Evolutionary conservation across 805 yeast species (phyloP), one percentile per base, ranked within the genome.

Genomic region (Starmerella bombi): DNA sequence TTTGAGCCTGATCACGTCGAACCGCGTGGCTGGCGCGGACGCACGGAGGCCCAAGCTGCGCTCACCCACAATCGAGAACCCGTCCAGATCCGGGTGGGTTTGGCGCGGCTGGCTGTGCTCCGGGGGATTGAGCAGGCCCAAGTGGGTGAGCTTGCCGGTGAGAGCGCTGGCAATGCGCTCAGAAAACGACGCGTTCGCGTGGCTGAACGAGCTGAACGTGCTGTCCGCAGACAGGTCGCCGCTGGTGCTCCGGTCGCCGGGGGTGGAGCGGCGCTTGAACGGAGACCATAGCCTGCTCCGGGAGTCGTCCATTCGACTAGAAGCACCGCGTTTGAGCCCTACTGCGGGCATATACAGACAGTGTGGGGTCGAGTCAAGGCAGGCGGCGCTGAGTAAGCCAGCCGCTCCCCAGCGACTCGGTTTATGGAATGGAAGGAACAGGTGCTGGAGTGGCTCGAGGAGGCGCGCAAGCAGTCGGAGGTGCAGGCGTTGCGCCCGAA

Each of bases 361-460:
- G n/a, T n/a, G n/a, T n/a, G n/a, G n/a, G n/a, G n/a, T 25, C 27
- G 10, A 12, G 27, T 8, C 27, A 25, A 8, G 27, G 27, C 27
- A 25, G 27, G 27, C 27, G 27, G 12, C 27, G 27, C 27, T 12
- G 27, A n/a, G n/a, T n/a, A n/a, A n/a, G n/a, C n/a, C n/a, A n/a
- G n/a, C n/a, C 27, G 27, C 10, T 12, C 28, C 14, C 12, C 14
- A 25, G 9, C 28, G 14, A 9, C 14, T 9, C 9, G 28, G 28
- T 25, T 15, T 5, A 37, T 49, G 36, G 45, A 50, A 34, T 53
- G 55, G 57, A 53, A 51, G 23, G 39, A 45, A n/a, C 49, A 50
- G n/a, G 52, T 48, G 30, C 45, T 53, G 10, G 46, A 44, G 7
- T 57, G 61, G 61, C 48, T 59, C 9, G 36, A 44, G 25, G 57